Evolutionary conservation across 1,139 yeast species (phyloP).

Genomic region (Yamadazyma membranifaciens): DNA sequence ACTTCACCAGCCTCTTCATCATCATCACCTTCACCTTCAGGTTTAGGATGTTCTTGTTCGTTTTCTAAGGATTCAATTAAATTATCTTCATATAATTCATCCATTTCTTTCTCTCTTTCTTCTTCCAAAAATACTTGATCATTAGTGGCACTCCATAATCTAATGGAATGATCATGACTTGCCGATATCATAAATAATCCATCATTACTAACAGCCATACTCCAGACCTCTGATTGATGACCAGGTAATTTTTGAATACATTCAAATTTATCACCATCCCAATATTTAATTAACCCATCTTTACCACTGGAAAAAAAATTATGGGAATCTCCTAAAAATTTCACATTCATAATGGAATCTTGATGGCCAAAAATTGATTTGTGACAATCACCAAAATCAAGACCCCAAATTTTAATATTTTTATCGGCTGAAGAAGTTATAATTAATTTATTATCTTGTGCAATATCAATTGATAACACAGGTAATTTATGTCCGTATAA

Average conservation of each 20-base stretch:
- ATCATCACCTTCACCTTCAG: constrained; percentile 31
- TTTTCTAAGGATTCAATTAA: constrained; percentile 65
- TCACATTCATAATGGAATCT: constrained; percentile 88
- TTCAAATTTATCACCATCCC: constrained; percentile 98
- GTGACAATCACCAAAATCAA: constrained; percentile 98
- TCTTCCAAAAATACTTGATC: constrained; percentile 95
- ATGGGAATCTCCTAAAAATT: constrained; percentile 79
- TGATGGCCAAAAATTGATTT: constrained; percentile 95
- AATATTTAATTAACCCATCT: constrained; percentile 85
- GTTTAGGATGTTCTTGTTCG: constrained; percentile 34
- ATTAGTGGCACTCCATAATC: constrained; percentile 89
- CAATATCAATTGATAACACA: constrained; percentile 84
- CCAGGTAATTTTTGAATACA: constrained; percentile 84
- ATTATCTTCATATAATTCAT: constrained; percentile 81
- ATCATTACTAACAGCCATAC: constrained; percentile 69
- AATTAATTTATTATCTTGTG: constrained; percentile 80
- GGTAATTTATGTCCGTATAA: constrained; percentile 96
- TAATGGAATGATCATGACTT: constrained; percentile 89
- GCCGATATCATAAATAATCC: constrained; percentile 80
- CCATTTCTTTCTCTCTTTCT: constrained; percentile 93
- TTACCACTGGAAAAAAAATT: constrained; percentile 89
- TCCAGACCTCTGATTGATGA: constrained; percentile 95
- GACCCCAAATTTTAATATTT: constrained; percentile 96
- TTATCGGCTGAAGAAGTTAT: constrained; percentile 96
- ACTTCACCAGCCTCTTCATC: constrained; percentile 53